Evolutionary conservation across 192 early-diverging fungal genomes (phyloP), one percentile per base, ranked within the genome.

Genomic region (Backusella westeae): DNA sequence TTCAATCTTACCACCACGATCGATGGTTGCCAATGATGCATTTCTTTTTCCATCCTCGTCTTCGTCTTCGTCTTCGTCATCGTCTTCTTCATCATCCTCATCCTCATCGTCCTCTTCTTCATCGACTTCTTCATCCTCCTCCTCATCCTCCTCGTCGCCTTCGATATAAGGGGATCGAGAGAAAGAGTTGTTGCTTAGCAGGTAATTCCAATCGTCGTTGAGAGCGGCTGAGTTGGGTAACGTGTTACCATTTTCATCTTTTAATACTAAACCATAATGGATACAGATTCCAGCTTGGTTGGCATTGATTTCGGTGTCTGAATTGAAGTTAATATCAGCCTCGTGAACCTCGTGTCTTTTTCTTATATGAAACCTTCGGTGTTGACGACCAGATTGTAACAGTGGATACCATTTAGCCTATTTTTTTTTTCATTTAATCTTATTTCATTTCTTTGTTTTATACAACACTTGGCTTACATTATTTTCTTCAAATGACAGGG

Each of bases 401-500:
- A 87, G 71, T 9, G 74, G 46, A 78, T 80, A 80, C 84, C 85
- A 86, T 78, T 73, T 77, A 8, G 84, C 21, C 84, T 88, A 75
- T 14, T 41, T 59, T 49, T 38, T 72, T 26, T 75, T 34, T 78
- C 32, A 32, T 32, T 32, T 32, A 32, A 32, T 56, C 59, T 21
- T 34, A 35, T 17, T 35, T 49, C 41, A 17, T 68, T 29, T 19
- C 5, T 66, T 67, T 72, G 38, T 67, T 8, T 17, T 36, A 73
- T 70, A 38, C n/a, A 78, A 34, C 26, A 59, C 65, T 7, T 74
- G 46, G 2, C 76, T 76, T 86, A 85, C 81, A 73, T 86, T 76
- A 72, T 91, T 91, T 8, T 89, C 87, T 52, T 90, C 83, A 75
- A 81, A 86, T 44, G 80, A 80, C 71, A 84, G 85, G 0, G 82